A percentile compares a stretch with the other conserved stretches of the same genome.
These are phyloP conservation scores for Rossbeevera mucosa DNA, from an alignment of 768 basidiomycete species.

Conservation along the genomic window DNA sequence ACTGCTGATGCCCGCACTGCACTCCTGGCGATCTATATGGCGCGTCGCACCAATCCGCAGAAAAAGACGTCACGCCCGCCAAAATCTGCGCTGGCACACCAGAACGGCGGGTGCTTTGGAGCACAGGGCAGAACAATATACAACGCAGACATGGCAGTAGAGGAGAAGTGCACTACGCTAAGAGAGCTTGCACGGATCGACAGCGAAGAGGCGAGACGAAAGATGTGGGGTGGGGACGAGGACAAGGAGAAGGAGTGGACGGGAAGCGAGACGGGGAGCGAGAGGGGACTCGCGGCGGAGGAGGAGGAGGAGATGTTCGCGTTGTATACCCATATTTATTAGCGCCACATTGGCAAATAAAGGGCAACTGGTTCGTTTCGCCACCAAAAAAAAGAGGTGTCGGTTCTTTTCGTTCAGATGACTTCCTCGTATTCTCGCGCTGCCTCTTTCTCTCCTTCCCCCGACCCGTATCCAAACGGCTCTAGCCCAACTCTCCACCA, in stretches of 20 bases:
- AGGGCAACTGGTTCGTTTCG: constrained; percentile 33
- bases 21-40: constrained; percentile 26
- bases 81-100: background rate
- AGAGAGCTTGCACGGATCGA: constrained; percentile 18
- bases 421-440: constrained; percentile 66
- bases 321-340: constrained; percentile 34
- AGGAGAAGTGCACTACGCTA: background rate
- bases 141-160: constrained; percentile 3
- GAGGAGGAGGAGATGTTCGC: constrained; percentile 32
- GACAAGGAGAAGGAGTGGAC: background rate
- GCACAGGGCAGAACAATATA: constrained; percentile 31
- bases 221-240: background rate
- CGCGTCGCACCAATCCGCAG: constrained; percentile 20
- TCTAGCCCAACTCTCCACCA: constrained; percentile 56
- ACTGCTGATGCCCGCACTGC: constrained; percentile 34
- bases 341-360: constrained; percentile 36
- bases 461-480: constrained; percentile 59
- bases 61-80: background rate
- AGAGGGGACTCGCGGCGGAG: background rate
- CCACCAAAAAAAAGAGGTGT: constrained; percentile 48
- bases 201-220: constrained; percentile 14
- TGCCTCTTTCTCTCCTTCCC: constrained; percentile 50
- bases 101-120: background rate
- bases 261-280: background rate
- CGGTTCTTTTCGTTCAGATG: constrained; percentile 45